These are phyloP conservation scores for Fusarium sp. DNA, from an alignment of 2,329 filamentous ascomycete species.

Conservation along the genomic window DNA sequence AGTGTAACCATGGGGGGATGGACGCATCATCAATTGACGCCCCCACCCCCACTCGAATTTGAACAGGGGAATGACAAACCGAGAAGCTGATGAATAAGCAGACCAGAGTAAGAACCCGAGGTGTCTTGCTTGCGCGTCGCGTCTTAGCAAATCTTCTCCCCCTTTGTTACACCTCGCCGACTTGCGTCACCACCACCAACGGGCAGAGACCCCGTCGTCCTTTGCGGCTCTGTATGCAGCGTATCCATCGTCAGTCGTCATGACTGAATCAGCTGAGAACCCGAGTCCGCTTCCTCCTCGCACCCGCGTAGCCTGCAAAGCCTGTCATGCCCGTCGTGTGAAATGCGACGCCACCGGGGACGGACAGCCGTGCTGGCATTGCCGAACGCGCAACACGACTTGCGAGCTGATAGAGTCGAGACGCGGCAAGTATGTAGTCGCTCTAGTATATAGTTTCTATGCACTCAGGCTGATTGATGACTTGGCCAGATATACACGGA, in stretches of 20 bases:
- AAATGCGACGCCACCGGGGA: constrained; percentile 37
- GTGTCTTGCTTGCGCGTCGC: background rate
- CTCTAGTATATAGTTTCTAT: rapidly evolving
- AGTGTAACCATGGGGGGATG: background rate
- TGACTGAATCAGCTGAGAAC: background rate
- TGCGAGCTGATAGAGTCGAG: constrained; percentile 37
- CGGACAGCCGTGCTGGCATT: constrained; percentile 36
- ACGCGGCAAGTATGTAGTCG: constrained; percentile 26
- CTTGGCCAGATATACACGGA: constrained; percentile 12
- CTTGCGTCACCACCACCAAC: background rate
- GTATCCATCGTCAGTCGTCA: background rate
- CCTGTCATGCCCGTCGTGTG: constrained; percentile 34
- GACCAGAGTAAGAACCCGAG: background rate
- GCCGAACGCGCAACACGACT: constrained; percentile 20
- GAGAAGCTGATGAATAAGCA: background rate
- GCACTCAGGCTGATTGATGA: background rate
- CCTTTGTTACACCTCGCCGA: background rate
- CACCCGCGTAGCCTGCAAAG: constrained; percentile 37
- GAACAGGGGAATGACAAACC: background rate
- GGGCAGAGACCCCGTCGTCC: background rate
- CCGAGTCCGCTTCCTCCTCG: constrained; percentile 4
- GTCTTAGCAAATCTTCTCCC: background rate
- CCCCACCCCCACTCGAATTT: background rate
- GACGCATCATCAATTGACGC: background rate
- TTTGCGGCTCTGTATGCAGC: background rate